These are phyloP conservation scores for Daldinia eschscholtzii DNA, from an alignment of 2,329 filamentous ascomycete species.

Conservation along the genomic window DNA sequence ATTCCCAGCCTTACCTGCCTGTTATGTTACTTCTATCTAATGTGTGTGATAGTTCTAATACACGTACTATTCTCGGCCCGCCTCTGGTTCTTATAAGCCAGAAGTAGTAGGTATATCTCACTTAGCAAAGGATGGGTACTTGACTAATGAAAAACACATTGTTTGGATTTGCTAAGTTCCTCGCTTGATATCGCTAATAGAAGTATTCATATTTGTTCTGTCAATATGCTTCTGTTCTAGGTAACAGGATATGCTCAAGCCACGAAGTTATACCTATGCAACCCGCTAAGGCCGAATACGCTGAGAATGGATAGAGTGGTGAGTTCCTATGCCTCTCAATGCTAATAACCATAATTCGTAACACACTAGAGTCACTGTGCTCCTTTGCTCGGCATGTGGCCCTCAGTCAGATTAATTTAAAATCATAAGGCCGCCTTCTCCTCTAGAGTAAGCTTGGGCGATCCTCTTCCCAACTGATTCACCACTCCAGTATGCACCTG, in stretches of 20 bases:
- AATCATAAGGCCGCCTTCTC: constrained; percentile 32
- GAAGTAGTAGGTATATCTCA: no score
- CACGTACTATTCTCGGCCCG: no score
- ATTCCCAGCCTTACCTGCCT: no score
- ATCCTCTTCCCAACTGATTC: constrained; percentile 80
- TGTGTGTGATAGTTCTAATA: no score
- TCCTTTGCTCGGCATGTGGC: background rate
- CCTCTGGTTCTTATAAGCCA: no score
- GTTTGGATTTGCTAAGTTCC: background rate
- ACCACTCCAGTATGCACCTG: constrained; percentile 92
- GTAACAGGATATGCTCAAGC: background rate
- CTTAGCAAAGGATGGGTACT: no score
- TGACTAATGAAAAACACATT: no score
- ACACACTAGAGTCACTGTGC: background rate
- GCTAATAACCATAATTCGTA: background rate
- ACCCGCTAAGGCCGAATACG: background rate
- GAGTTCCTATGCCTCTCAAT: background rate
- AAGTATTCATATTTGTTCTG: background rate
- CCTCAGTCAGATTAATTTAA: constrained; percentile 20
- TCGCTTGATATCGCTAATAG: background rate
- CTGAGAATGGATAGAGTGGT: background rate
- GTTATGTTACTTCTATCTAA: no score
- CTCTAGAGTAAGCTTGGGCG: constrained; percentile 64
- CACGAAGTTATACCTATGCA: background rate
- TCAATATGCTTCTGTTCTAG: background rate